phyloP scores from a whole-genome alignment of 2,329 filamentous ascomycete species.

The Pezicula radicicola region DNA sequence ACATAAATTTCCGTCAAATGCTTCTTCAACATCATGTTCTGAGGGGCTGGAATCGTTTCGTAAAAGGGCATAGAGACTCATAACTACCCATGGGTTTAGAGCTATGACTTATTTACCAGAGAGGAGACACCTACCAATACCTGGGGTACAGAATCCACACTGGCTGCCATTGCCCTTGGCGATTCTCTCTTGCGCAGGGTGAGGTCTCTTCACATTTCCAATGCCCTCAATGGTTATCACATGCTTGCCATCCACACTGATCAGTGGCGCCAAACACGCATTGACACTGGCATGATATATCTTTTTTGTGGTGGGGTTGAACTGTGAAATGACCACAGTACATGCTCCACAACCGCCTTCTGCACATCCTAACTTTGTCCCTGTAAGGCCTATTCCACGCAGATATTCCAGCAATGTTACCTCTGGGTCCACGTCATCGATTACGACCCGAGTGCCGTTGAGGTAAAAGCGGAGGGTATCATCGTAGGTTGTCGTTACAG shows the following conservation, averaged over 20 bases:
- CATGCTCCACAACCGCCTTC: conserved; percentile 97
- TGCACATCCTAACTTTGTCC: conserved; percentile 93
- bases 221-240: conserved; percentile 98
- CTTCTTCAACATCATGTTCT: conserved; percentile 86
- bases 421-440: conserved; percentile 88
- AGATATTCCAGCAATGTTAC: conserved; percentile 91
- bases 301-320: conserved; percentile 78
- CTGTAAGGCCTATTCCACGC: conserved; percentile 86
- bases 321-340: conserved; percentile 90
- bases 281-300: conserved; percentile 98
- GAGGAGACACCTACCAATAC: conserved; percentile 49
- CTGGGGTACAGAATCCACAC: conserved; percentile 90
- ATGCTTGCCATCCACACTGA: conserved; percentile 95
- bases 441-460: conserved; percentile 84
- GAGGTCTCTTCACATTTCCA: conserved; percentile 80
- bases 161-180: conserved; percentile 91
- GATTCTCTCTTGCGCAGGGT: conserved; percentile 87
- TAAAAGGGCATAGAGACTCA: conserved; percentile 92
- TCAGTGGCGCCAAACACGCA: conserved; percentile 88
- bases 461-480: conserved; percentile 91
- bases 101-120: too few relatives aligned
- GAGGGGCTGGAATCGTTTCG: conserved; percentile 78
- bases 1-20: conserved; percentile 95
- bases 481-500: conserved; percentile 74
- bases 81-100: conserved; percentile 49